Conservation (phyloP, 2,329 filamentous ascomycete genomes). For the Neonectria coccinea region DNA sequence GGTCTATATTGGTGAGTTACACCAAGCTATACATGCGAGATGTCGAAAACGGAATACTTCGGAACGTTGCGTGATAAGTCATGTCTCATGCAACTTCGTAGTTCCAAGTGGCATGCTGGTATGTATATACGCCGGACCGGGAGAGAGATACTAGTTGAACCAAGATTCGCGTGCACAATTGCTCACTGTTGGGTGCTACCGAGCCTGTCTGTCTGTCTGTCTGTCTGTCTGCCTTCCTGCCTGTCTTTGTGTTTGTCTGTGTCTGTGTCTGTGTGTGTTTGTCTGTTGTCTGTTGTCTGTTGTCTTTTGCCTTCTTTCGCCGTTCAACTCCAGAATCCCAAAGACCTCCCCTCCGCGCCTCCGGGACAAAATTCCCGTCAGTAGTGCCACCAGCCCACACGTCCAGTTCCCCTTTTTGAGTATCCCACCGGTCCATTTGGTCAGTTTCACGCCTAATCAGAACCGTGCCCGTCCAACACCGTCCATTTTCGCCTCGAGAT, state of each 20-base stretch:
- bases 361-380: slow-evolving; percentile 4
- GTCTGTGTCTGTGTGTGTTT: slow-evolving; percentile 3
- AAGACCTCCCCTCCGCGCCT: neutral
- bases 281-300: slow-evolving; percentile 2
- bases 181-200: slow-evolving; percentile 20
- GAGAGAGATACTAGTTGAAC: neutral
- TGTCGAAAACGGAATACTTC: neutral
- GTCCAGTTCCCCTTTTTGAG: neutral
- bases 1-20: neutral
- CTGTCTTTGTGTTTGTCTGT: too few relatives aligned
- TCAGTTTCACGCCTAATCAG: neutral
- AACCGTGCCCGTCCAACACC: neutral
- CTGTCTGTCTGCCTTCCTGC: neutral
- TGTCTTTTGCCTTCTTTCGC: neutral
- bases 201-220: slow-evolving; percentile 14
- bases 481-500: neutral
- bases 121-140: neutral
- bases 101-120: neutral
- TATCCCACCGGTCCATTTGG: neutral
- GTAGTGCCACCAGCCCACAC: neutral
- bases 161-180: slow-evolving; percentile 8
- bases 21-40: neutral
- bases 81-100: neutral
- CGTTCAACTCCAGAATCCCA: neutral
- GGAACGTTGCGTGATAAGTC: neutral